These are phyloP conservation scores for Pyrenophora graminea DNA, from an alignment of 2,329 filamentous ascomycete species.

Conservation along the genomic window DNA sequence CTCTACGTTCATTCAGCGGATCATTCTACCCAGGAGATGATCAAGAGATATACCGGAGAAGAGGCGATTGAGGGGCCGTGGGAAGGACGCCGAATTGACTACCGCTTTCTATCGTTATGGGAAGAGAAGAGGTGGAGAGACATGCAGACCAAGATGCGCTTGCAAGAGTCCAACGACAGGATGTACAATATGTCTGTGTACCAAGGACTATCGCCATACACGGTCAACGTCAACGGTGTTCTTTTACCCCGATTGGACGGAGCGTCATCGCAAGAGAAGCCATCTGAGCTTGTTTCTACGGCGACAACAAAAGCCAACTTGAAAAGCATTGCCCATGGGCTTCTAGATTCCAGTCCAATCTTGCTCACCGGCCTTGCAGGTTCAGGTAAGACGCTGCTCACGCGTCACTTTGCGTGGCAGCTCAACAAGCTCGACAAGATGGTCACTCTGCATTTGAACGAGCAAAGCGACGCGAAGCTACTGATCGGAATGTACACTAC, in stretches of 20 bases:
- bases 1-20: slow-evolving; percentile 81
- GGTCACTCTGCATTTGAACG: slow-evolving; percentile 94
- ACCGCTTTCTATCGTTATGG: slow-evolving; percentile 70
- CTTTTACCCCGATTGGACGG: slow-evolving; percentile 46
- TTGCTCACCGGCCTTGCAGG: slow-evolving; percentile 82
- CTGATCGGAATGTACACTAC: slow-evolving; percentile 93
- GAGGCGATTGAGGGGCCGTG: slow-evolving; percentile 69
- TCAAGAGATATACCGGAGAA: slow-evolving; percentile 67
- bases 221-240: slow-evolving; percentile 43
- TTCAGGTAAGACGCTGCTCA: slow-evolving; percentile 85
- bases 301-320: slow-evolving; percentile 75
- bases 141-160: slow-evolving; percentile 18
- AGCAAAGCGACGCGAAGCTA: slow-evolving; percentile 97
- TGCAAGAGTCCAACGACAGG: slow-evolving; percentile 2
- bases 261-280: slow-evolving; percentile 30
- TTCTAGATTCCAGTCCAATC: slow-evolving; percentile 72
- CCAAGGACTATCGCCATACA: slow-evolving; percentile 36
- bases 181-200: slow-evolving; percentile 7
- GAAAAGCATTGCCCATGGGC: slow-evolving; percentile 66
- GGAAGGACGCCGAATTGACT: slow-evolving; percentile 79
- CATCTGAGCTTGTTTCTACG: slow-evolving; percentile 61
- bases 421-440: slow-evolving; percentile 80
- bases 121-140: slow-evolving; percentile 60
- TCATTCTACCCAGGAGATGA: slow-evolving; percentile 71
- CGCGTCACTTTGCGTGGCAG: slow-evolving; percentile 78